phyloP scores from a whole-genome alignment of 2,329 filamentous ascomycete genomes.

The Trichoderma harzianum region DNA sequence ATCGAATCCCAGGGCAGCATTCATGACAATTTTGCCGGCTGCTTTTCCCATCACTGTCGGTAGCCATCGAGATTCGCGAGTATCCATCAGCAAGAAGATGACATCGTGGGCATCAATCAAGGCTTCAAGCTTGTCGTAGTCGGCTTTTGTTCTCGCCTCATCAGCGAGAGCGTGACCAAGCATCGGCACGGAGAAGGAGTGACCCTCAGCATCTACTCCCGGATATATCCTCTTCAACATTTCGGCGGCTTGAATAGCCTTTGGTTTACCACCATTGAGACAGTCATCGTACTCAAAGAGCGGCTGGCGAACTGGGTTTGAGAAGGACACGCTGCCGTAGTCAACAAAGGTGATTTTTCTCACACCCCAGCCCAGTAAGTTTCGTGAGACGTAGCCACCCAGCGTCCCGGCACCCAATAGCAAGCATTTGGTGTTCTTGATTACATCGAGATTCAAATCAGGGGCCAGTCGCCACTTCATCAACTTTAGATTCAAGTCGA shows the following conservation, averaged over 20 bases:
- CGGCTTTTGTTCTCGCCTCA: slow-evolving; percentile 61
- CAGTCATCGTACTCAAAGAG: slow-evolving; percentile 91
- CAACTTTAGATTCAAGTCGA: slow-evolving; percentile 93
- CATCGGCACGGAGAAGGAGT: slow-evolving; percentile 89
- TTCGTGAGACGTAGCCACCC: slow-evolving; percentile 88
- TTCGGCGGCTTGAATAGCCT: slow-evolving; percentile 77
- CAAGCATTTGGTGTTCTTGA: slow-evolving; percentile 87
- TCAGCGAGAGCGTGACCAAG: slow-evolving; percentile 84
- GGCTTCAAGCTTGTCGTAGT: slow-evolving; percentile 71
- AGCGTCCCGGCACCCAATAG: slow-evolving; percentile 89
- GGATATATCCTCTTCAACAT: slow-evolving; percentile 85
- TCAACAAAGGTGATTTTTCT: slow-evolving; percentile 94
- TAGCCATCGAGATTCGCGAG: slow-evolving; percentile 88
- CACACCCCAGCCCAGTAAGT: slow-evolving; percentile 92
- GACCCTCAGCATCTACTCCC: slow-evolving; percentile 76
- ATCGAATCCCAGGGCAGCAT: slow-evolving; percentile 93
- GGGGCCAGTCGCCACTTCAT: slow-evolving; percentile 99
- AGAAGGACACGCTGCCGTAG: slow-evolving; percentile 89
- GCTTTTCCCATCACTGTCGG: slow-evolving; percentile 96
- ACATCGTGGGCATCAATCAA: slow-evolving; percentile 84
- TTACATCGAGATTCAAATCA: slow-evolving; percentile 77
- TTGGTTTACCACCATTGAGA: slow-evolving; percentile 75
- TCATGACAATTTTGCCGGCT: slow-evolving; percentile 90
- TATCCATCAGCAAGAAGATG: slow-evolving; percentile 97
- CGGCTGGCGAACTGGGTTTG: slow-evolving; percentile 92